Evolutionary conservation across 148 eudicot species (phyloP).

Genomic region (Nepenthes gracilis): DNA sequence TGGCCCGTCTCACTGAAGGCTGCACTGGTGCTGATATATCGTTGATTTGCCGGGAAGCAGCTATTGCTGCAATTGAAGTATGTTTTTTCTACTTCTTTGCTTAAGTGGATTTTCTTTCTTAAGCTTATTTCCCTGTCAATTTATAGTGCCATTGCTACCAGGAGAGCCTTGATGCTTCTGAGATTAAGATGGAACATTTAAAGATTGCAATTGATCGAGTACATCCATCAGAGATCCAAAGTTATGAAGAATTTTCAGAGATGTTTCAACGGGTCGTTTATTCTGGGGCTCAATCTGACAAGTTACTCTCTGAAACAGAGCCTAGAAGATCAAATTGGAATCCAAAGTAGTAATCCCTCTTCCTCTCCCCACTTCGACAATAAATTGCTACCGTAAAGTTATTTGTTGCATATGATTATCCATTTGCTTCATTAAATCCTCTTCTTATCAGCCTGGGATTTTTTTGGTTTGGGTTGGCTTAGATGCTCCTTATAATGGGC

Average conservation of each 20-base stretch:
- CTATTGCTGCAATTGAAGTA: conserved; percentile 70
- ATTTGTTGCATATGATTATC: too few relatives aligned
- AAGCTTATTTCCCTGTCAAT: too few relatives aligned
- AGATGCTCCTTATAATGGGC: too few relatives aligned
- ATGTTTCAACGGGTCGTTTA: conserved; percentile 63
- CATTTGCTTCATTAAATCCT: background rate
- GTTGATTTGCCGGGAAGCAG: conserved; percentile 72
- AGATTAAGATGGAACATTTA: conserved; percentile 74
- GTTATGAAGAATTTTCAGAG: conserved; percentile 47
- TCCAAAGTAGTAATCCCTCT: conserved; percentile 25
- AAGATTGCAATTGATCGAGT: conserved; percentile 43
- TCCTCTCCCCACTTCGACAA: background rate
- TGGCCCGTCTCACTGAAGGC: conserved; percentile 64
- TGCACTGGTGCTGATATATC: conserved; percentile 93
- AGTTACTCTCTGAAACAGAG: conserved; percentile 18
- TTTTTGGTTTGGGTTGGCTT: too few relatives aligned
- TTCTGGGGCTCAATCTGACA: conserved; percentile 30
- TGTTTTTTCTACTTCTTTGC: conserved; percentile 6
- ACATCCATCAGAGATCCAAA: conserved; percentile 55
- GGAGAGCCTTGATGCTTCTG: conserved; percentile 28
- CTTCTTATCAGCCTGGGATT: background rate
- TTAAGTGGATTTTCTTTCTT: too few relatives aligned
- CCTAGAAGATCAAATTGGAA: conserved; percentile 17
- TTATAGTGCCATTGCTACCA: too few relatives aligned
- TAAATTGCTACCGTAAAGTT: background rate